Evolutionary conservation across 2,329 filamentous ascomycete species (phyloP).

Genomic region (Tothia fuscella): DNA sequence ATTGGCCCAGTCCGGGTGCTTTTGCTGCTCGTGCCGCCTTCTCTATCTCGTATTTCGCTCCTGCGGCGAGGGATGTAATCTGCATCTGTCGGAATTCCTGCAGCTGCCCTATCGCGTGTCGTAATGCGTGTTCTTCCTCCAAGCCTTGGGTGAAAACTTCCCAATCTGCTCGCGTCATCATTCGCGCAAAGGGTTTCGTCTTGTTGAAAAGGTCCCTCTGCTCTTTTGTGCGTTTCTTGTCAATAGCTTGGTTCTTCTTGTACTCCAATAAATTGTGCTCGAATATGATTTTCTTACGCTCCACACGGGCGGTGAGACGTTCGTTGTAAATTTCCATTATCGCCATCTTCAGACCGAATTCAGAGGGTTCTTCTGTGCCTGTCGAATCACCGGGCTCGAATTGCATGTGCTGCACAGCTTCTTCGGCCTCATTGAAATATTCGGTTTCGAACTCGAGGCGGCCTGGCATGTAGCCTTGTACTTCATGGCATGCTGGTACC

Average conservation of each 20-base stretch:
- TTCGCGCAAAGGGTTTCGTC: conserved; percentile 87
- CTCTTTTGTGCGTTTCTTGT: conserved; percentile 94
- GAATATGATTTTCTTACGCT: conserved; percentile 93
- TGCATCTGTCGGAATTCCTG: conserved; percentile 86
- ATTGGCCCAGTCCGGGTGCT: conserved; percentile 57
- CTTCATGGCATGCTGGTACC: conserved; percentile 92
- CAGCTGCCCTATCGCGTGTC: conserved; percentile 77
- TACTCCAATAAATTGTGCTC: conserved; percentile 92
- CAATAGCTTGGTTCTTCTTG: conserved; percentile 72
- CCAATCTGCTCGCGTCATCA: conserved; percentile 93
- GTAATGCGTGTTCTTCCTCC: conserved; percentile 80
- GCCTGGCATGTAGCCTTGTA: conserved; percentile 97
- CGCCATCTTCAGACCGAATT: conserved; percentile 94
- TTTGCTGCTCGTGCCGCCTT: conserved; percentile 63
- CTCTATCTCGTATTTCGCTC: conserved; percentile 86
- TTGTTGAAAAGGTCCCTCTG: conserved; percentile 85
- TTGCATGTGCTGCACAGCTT: conserved; percentile 95
- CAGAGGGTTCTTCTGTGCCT: conserved; percentile 56
- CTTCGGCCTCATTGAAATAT: conserved; percentile 94
- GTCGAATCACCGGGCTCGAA: conserved; percentile 94
- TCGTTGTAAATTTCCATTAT: conserved; percentile 98
- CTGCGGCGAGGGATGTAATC: conserved; percentile 72
- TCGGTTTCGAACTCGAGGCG: conserved; percentile 96
- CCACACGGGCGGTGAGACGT: conserved; percentile 76
- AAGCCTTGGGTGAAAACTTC: conserved; percentile 74